phyloP scores from a whole-genome alignment of 1,284 basidiomycete species.

The Hemileia vastatrix region DNA sequence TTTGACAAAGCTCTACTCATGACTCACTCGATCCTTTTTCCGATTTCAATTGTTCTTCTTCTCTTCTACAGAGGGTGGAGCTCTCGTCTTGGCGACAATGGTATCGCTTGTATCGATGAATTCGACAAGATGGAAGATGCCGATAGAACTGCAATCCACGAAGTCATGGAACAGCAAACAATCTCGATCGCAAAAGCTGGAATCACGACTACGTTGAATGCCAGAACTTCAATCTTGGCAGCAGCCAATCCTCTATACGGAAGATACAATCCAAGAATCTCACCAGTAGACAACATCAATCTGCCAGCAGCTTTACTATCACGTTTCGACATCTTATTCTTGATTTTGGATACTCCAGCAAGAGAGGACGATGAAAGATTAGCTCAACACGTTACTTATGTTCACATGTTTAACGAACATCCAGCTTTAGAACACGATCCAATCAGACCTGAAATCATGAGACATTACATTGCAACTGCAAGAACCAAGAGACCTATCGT shows the following conservation, averaged over 20 bases:
- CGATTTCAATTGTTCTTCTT: not conserved
- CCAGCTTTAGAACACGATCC: slow-evolving; percentile 59
- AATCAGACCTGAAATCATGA: slow-evolving; percentile 75
- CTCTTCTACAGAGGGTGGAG: slow-evolving; percentile 75
- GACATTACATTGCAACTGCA: slow-evolving; percentile 93
- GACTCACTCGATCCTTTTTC: slow-evolving; percentile 5
- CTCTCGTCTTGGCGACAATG: slow-evolving; percentile 97
- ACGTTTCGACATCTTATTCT: slow-evolving; percentile 90
- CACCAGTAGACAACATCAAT: slow-evolving; percentile 99
- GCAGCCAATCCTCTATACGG: slow-evolving; percentile 98
- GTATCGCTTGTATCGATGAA: slow-evolving; percentile 99
- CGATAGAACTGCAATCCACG: slow-evolving; percentile 96
- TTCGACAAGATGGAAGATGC: slow-evolving; percentile 99
- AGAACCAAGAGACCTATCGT: slow-evolving; percentile 79
- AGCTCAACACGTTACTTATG: slow-evolving; percentile 93
- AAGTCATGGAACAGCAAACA: slow-evolving; percentile 99
- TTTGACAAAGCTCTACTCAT: not conserved
- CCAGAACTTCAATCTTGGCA: slow-evolving; percentile 94
- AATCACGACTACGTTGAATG: slow-evolving; percentile 96
- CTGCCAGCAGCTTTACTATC: slow-evolving; percentile 90
- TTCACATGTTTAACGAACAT: slow-evolving; percentile 90
- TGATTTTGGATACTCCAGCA: slow-evolving; percentile 90
- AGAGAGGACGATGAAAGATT: slow-evolving; percentile 91
- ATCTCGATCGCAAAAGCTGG: slow-evolving; percentile 99
- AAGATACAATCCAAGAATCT: slow-evolving; percentile 93